Evolutionary conservation across 257 asterid species (phyloP).

Genomic region (Solanum habrochaites): DNA sequence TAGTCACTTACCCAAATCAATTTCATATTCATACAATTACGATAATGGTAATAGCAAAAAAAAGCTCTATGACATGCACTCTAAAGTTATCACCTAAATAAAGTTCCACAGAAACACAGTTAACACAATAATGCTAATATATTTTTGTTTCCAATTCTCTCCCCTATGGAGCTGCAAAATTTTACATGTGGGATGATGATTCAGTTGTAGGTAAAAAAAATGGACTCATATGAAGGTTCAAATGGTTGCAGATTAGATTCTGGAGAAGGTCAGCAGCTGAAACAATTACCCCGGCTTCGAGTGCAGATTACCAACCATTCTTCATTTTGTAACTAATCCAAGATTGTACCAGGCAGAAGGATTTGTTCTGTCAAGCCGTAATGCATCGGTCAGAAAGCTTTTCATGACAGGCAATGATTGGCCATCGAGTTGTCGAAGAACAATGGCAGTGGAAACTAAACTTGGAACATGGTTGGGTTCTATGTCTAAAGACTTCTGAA

Average conservation of each 20-base stretch:
- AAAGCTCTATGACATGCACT: not conserved
- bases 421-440: conserved; percentile 29
- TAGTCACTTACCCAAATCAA: not conserved
- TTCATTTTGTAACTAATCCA: conserved; percentile 61
- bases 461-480: conserved; percentile 78
- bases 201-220: not conserved
- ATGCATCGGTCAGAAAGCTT: conserved; percentile 70
- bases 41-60: not conserved
- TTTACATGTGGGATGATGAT: not conserved
- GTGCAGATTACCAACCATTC: conserved; percentile 13
- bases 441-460: conserved; percentile 61
- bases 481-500: conserved; percentile 58
- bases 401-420: conserved; percentile 54
- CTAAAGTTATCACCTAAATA: not conserved
- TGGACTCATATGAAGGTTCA: conserved; percentile 56
- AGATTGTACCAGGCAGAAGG: conserved; percentile 82
- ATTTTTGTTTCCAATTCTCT: not conserved
- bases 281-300: conserved; percentile 78
- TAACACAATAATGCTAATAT: not conserved
- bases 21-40: not conserved
- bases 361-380: conserved; percentile 69
- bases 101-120: not conserved
- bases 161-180: not conserved
- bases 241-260: conserved; percentile 74
- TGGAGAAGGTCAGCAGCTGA: conserved; percentile 85